phyloP scores from a whole-genome alignment of 768 basidiomycete genomes.

The Termitomyces sp. region DNA sequence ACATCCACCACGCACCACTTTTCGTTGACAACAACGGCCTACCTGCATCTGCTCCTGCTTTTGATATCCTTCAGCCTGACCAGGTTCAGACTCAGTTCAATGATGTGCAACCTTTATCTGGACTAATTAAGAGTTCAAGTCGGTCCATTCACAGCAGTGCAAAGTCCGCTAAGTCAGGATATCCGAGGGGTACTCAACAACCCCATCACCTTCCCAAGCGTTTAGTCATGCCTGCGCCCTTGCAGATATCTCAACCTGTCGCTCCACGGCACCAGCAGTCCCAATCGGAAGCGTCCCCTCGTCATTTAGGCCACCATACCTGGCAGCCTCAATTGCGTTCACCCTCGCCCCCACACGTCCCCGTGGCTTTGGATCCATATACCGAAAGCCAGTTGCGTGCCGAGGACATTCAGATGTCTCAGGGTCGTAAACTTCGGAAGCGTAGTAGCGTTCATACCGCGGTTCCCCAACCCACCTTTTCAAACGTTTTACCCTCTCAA shows the following conservation, averaged over 20 bases:
- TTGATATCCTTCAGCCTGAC: neutral
- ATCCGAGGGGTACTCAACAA: slow-evolving; percentile 11
- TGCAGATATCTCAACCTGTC: slow-evolving; percentile 34
- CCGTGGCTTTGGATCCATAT: slow-evolving; percentile 1
- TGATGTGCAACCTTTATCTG: neutral
- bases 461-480: slow-evolving; percentile 14
- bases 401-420: slow-evolving; percentile 18
- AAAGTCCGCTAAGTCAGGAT: slow-evolving; percentile 13
- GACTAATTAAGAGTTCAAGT: slow-evolving; percentile 2
- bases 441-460: slow-evolving; percentile 15
- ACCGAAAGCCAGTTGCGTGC: slow-evolving; percentile 11
- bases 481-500: neutral
- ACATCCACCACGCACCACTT: slow-evolving; percentile 4
- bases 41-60: slow-evolving; percentile 7
- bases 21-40: slow-evolving; percentile 10
- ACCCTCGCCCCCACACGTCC: slow-evolving; percentile 6
- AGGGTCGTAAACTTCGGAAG: slow-evolving; percentile 26
- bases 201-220: slow-evolving; percentile 52
- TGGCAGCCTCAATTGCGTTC: slow-evolving; percentile 13
- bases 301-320: slow-evolving; percentile 1
- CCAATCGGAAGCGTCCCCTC: slow-evolving; percentile 7
- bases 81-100: neutral
- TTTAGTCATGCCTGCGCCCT: slow-evolving; percentile 72
- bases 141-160: slow-evolving; percentile 14
- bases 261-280: slow-evolving; percentile 14